These are phyloP conservation scores for Mesotaenium endlicherianum DNA, from an alignment of 139 green algal genomes.

Conservation along the genomic window DNA sequence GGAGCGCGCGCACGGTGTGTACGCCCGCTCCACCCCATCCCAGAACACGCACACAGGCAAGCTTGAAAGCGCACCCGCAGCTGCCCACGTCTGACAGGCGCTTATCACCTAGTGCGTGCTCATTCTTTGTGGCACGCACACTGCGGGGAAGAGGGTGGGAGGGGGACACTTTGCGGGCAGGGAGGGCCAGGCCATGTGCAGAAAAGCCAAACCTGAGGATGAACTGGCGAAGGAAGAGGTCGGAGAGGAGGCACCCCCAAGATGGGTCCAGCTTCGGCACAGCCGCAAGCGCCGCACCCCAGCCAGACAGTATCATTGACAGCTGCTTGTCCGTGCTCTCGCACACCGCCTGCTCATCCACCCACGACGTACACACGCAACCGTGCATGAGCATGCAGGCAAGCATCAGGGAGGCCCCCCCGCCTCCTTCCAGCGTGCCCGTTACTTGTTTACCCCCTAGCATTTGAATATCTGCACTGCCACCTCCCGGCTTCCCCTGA, in stretches of 20 bases:
- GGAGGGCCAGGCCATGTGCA: not conserved
- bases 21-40: too few species aligned
- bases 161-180: not conserved
- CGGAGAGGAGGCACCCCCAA: slow-evolving; percentile 18
- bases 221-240: slow-evolving; percentile 45
- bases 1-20: too few species aligned
- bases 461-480: too few species aligned
- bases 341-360: slow-evolving; percentile 6
- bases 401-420: not conserved
- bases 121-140: not conserved
- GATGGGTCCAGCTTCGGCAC: not conserved
- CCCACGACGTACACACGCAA: not conserved
- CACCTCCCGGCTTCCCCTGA: too few species aligned
- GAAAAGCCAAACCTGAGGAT: slow-evolving; percentile 1
- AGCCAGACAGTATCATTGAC: not conserved
- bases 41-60: not conserved
- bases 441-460: too few species aligned
- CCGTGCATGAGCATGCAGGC: not conserved
- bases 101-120: not conserved
- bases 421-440: too few species aligned
- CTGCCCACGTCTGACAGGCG: not conserved
- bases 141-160: not conserved
- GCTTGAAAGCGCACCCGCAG: not conserved
- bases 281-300: slow-evolving; percentile 8
- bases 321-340: slow-evolving; percentile 16